Base-by-base conservation (phyloP, 1,284 basidiomycete species). In the Laetiporus sulphureus region DNA sequence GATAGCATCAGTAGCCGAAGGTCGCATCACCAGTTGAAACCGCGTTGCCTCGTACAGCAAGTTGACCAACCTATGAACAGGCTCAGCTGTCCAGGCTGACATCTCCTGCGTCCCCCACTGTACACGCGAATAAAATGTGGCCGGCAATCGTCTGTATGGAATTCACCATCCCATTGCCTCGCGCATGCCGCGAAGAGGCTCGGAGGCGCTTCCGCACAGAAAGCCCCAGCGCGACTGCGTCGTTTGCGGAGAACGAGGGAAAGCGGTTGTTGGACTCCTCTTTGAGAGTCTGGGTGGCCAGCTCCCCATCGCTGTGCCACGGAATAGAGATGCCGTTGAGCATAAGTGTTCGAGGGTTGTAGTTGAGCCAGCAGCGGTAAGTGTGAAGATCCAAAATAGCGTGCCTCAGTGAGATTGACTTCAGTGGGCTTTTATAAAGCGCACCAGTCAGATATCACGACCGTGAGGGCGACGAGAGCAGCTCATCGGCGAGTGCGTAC, bases 71-170 rank as follows among this genome's bases (percentile, higher is more conserved):
- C 57, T 89, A 83, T 35, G 89, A 55, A 54, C 73, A 77, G 23
- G 75, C 64, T 86, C 86, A 90, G 50, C 81, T 83, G 53, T 90
- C 85, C 50, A 87, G 57, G 53, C 79, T 83, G 46, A 88, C 81
- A 61, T 88, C 87, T 1, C 83, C 83, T 24, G 86, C 57, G 59
- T 89, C 85, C 12, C 85, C 85, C 31, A 86, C 84, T 1, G 86
- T 86, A 52, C 86, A 90, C 2, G 84, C 71, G 58, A 90, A 90
- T 27, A 90, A 64, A 0, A 75, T 78, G 53, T 90, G 85, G 1
- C 86, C 86, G 2, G 78, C 77, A 46, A 86, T 79, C 13, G 80
- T 77, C 58, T 87, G 83, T 45, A 89, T 76, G 11, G 82, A 80
- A 46, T 89, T 75, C 34, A 86, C 79, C 44, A 87, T 72, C 19